A percentile compares a stretch with the other conserved stretches of the same genome.
Conservation (phyloP, 441 rosid genomes). For the Viola pubescens region DNA sequence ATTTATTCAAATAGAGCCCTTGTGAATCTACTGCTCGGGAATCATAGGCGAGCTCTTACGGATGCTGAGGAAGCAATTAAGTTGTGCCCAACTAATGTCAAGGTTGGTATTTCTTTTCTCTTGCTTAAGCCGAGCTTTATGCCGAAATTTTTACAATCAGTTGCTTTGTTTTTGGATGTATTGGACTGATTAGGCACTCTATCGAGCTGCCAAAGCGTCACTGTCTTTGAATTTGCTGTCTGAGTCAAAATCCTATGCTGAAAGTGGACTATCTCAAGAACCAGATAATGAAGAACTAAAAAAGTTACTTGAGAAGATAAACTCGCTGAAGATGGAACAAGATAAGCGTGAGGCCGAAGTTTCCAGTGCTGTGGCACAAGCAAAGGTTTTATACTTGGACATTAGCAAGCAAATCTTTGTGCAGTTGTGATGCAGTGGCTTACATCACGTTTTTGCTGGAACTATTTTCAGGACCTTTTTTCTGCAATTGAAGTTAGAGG, state of each 20-base stretch:
- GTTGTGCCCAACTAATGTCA: slow-evolving; percentile 45
- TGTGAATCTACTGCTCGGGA: slow-evolving; percentile 73
- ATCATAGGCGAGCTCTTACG: slow-evolving; percentile 57
- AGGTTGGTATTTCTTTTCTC: slow-evolving; percentile 32
- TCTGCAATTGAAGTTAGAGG: slow-evolving; percentile 63
- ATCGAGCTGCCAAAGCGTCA: slow-evolving; percentile 89
- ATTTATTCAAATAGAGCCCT: slow-evolving; percentile 79
- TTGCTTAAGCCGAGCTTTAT: slow-evolving; percentile 1
- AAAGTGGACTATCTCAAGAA: slow-evolving; percentile 52
- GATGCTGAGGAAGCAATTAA: slow-evolving; percentile 74
- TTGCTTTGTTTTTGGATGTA: slow-evolving; percentile 1
- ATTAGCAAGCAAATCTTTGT: slow-evolving; percentile 4
- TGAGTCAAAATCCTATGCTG: slow-evolving; percentile 53
- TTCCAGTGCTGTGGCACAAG: slow-evolving; percentile 48
- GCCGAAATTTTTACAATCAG: neutral
- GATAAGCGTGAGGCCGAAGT: slow-evolving; percentile 49
- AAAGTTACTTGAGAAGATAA: slow-evolving; percentile 50
- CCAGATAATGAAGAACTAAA: slow-evolving; percentile 61
- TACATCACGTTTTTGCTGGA: slow-evolving; percentile 12
- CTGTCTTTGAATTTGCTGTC: slow-evolving; percentile 46
- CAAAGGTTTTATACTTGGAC: slow-evolving; percentile 51
- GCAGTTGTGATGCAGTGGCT: slow-evolving; percentile 3
- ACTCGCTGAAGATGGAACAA: slow-evolving; percentile 46
- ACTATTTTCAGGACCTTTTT: slow-evolving; percentile 42
- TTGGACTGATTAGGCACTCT: slow-evolving; percentile 38